phyloP scores from a whole-genome alignment of 139 green algal species.

The Chlamydomonas sp. region DNA sequence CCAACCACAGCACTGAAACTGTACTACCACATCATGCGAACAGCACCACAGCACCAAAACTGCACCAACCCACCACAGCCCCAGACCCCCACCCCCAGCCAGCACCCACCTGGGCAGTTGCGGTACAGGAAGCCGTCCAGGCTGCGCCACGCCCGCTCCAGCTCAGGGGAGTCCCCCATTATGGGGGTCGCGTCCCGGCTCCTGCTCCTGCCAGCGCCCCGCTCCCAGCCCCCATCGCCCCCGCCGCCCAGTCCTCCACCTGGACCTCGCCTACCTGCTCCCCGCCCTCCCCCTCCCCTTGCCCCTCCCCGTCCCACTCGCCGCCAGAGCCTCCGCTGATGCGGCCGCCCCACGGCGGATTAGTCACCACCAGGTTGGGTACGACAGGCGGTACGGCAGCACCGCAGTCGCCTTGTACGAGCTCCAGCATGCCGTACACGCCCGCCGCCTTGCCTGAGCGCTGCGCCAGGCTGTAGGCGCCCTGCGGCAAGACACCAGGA shows the following conservation, averaged over 20 bases:
- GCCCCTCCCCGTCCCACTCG: not conserved
- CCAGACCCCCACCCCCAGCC: not conserved
- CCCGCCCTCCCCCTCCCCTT: not conserved
- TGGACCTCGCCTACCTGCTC: not conserved
- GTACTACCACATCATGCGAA: no score
- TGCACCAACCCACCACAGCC: not conserved
- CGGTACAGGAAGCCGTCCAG: slow-evolving; percentile 72
- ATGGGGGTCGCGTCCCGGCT: not conserved
- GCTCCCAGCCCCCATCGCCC: not conserved
- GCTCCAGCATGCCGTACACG: slow-evolving; percentile 48
- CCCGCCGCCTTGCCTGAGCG: slow-evolving; percentile 51
- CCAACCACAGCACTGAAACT: no score
- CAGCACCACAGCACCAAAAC: not conserved
- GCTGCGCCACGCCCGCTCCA: slow-evolving; percentile 62
- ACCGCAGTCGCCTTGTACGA: slow-evolving; percentile 56
- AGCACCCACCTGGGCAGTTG: slow-evolving; percentile 47
- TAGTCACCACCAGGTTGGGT: slow-evolving; percentile 81
- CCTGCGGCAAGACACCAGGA: slow-evolving; percentile 29
- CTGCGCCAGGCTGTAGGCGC: slow-evolving; percentile 65
- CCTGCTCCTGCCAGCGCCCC: not conserved
- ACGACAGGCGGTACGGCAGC: slow-evolving; percentile 48
- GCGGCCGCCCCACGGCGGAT: slow-evolving; percentile 91
- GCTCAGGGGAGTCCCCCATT: not conserved
- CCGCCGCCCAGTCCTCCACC: not conserved
- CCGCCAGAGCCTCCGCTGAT: slow-evolving; percentile 29